These are phyloP conservation scores for Globisporangium echinulatum DNA, from an alignment of 352 stramenopile species.

Conservation along the genomic window DNA sequence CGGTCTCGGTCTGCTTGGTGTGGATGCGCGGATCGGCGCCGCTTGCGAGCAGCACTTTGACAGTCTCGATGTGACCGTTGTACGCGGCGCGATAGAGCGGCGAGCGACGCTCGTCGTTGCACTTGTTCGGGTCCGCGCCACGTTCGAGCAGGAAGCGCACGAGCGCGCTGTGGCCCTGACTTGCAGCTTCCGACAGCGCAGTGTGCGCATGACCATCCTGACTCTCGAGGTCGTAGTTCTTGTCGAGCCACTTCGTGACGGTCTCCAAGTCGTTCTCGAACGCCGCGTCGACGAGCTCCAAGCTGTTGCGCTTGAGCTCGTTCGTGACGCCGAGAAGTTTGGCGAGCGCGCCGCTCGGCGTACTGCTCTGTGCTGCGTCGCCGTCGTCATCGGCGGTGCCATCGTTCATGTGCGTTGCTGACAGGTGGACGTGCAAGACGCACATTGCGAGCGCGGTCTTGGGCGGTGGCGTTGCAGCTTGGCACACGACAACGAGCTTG, in stretches of 20 bases:
- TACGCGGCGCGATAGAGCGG: conserved; percentile 82
- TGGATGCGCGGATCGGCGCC: conserved; percentile 68
- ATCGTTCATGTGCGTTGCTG: conserved; percentile 5
- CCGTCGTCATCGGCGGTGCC: conserved; percentile 7
- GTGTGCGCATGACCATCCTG: conserved; percentile 84
- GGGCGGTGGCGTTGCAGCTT: conserved; percentile 29
- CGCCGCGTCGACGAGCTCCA: conserved; percentile 81
- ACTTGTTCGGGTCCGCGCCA: conserved; percentile 81
- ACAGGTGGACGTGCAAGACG: conserved; percentile 41
- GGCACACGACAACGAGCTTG: conserved; percentile 75
- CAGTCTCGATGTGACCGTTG: conserved; percentile 74
- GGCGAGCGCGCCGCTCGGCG: conserved; percentile 18
- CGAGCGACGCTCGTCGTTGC: conserved; percentile 80
- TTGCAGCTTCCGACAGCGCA: conserved; percentile 78
- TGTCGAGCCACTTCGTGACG: conserved; percentile 63
- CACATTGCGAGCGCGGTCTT: conserved; percentile 62
- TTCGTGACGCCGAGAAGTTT: conserved; percentile 48
- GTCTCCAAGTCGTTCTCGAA: conserved; percentile 84
- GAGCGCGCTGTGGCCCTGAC: conserved; percentile 72
- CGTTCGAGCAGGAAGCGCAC: conserved; percentile 62
- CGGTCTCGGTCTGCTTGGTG: conserved; percentile 69
- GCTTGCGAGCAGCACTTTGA: conserved; percentile 59
- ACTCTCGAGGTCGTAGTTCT: conserved; percentile 86
- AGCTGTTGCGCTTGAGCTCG: conserved; percentile 65
- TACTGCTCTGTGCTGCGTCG: conserved; percentile 9